These are phyloP conservation scores for Globisporangium viniferum DNA, from an alignment of 352 stramenopile genomes.

Conservation along the genomic window DNA sequence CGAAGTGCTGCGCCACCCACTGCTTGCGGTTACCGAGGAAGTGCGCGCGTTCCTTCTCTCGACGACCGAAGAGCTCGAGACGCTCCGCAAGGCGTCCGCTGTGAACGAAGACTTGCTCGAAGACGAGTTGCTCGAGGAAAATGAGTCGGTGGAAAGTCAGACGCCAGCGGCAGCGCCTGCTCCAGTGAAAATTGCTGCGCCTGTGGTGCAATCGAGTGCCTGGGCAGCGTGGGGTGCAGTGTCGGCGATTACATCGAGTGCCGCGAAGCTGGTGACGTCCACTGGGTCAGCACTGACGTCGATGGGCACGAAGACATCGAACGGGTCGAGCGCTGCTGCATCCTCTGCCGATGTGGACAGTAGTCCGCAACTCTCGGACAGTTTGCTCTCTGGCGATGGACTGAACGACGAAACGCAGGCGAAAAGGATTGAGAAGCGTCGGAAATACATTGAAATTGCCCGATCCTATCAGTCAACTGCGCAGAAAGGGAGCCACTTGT, in stretches of 20 bases:
- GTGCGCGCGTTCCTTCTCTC: slow-evolving; percentile 72
- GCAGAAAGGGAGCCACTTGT: slow-evolving; percentile 64
- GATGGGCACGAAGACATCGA: slow-evolving; percentile 34
- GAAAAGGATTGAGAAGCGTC: slow-evolving; percentile 40
- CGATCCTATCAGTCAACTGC: slow-evolving; percentile 54
- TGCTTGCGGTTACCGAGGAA: slow-evolving; percentile 64
- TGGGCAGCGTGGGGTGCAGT: slow-evolving; percentile 75
- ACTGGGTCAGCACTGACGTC: slow-evolving; percentile 53
- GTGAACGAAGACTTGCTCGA: slow-evolving; percentile 47
- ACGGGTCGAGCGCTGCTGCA: slow-evolving; percentile 11
- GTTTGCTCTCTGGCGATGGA: slow-evolving; percentile 27
- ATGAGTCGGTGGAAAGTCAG: slow-evolving; percentile 19
- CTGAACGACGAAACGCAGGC: slow-evolving; percentile 16
- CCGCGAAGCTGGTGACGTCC: slow-evolving; percentile 72
- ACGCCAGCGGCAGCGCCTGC: slow-evolving; percentile 4
- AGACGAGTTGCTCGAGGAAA: slow-evolving; percentile 31
- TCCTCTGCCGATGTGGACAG: slow-evolving; percentile 13
- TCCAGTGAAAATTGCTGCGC: slow-evolving; percentile 17
- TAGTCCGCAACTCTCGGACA: slow-evolving; percentile 52
- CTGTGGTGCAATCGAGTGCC: slow-evolving; percentile 25
- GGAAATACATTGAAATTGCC: slow-evolving; percentile 66
- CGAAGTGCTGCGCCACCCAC: slow-evolving; percentile 62
- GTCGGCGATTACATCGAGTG: slow-evolving; percentile 66
- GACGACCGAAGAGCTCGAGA: slow-evolving; percentile 81
- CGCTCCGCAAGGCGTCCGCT: slow-evolving; percentile 45